Evolutionary conservation across 2,329 filamentous ascomycete genomes (phyloP), one percentile per base, ranked within the genome.

Genomic region (Ceratocystis destructans): DNA sequence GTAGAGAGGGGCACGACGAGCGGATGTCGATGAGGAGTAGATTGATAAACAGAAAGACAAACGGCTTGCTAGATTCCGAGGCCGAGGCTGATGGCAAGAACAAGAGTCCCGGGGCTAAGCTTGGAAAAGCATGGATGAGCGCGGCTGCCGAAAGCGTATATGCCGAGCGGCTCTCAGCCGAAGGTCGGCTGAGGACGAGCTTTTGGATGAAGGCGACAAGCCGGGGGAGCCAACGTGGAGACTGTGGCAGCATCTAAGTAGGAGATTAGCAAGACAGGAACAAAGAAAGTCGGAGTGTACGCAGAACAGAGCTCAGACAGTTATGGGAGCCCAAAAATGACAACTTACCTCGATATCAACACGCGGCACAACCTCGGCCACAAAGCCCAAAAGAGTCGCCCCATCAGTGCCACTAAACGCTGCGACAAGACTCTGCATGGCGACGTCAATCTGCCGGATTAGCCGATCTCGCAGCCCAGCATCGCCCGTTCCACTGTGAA

Each of bases 1-100:
- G 76, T 1, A 89, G 77, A 2, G 79, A 76, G 1, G 87, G 86
- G 28, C 85, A 77, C 0, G 83, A 83, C 12, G 85, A 81, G 50
- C 84, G 81, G 31, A 88, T 77, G 71, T 89, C 86, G 67, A 87
- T 83, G 44, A 87, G 79, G 5, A 87, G 72, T n/a, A 87, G 79
- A 70, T 82, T 86, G 65, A 87, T 73, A 66, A 88, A 79, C 3
- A 88, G 76, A 70, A 85, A 87, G 46, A 83, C 80, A 68, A 84
- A 82, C 0, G 84, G 80, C 68, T 82, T 84, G 44, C 78, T 76
- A 1, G 75, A 72, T 15, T 55, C 57, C 5, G 53, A 31, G n/a
- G 48, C 28, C 20, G 44, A 25, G 31, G 73, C 72, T 20, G 71
- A 33, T 20, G 79, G 76, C 6, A 76, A 74, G 74, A 88, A 88